These are phyloP conservation scores for Eimeria tenella DNA, from an alignment of 169 alveolate species.

Conservation along the genomic window DNA sequence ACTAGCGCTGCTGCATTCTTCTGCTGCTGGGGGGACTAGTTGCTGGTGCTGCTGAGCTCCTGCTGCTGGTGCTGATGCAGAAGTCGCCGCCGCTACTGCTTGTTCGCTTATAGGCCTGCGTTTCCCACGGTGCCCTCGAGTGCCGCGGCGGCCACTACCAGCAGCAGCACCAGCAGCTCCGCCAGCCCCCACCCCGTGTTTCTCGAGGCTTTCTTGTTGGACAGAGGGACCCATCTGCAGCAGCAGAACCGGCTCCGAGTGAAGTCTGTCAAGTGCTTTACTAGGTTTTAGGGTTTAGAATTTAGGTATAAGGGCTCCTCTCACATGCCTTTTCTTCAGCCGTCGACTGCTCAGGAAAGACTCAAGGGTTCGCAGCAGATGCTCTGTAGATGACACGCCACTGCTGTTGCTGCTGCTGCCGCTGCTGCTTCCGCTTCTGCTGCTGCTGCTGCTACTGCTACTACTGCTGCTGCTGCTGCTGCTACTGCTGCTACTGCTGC, in stretches of 20 bases:
- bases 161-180: background rate
- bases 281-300: too few species aligned
- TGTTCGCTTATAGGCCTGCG: background rate
- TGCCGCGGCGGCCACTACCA: background rate
- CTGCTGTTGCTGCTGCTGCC: constrained; percentile 12
- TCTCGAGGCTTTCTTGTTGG: background rate
- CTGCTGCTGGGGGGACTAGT: background rate
- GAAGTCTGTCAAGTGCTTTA: too few species aligned
- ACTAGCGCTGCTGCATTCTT: background rate
- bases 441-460: too few species aligned
- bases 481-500: too few species aligned
- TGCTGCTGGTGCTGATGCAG: background rate
- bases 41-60: background rate
- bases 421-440: background rate
- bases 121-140: constrained; percentile 22
- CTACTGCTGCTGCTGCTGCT: too few species aligned
- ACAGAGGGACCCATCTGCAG: background rate
- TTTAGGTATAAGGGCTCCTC: background rate
- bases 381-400: background rate
- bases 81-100: background rate
- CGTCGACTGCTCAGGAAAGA: constrained; percentile 23
- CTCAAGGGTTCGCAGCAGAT: constrained; percentile 12
- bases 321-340: constrained; percentile 17
- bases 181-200: background rate
- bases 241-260: background rate